Conservation (phyloP, 2,329 filamentous ascomycete species). For the Dothistroma septosporum region DNA sequence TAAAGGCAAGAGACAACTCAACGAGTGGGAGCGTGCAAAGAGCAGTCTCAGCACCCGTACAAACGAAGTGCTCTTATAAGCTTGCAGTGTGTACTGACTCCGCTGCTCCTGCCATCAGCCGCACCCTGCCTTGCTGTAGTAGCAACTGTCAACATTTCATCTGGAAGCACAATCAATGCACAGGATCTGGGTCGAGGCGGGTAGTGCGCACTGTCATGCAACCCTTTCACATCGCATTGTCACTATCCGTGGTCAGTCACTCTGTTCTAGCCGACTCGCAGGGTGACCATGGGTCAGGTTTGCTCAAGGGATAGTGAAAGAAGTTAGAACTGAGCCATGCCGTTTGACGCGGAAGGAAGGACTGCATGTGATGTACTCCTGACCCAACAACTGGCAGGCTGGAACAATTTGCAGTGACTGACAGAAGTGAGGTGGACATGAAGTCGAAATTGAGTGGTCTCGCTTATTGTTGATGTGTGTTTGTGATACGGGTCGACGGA, state of each 20-base stretch:
- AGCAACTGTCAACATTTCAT: not conserved
- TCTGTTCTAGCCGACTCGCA: not conserved
- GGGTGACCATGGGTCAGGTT: not conserved
- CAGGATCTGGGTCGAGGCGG: not conserved
- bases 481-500: slow-evolving; percentile 4
- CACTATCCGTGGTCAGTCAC: slow-evolving; percentile 1
- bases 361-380: slow-evolving; percentile 1
- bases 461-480: slow-evolving; percentile 1
- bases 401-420: not conserved
- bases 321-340: slow-evolving; percentile 9
- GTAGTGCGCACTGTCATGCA: not conserved
- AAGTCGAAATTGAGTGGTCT: not conserved
- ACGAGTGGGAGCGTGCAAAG: slow-evolving; percentile 8
- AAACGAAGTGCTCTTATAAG: slow-evolving; percentile 9
- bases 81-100: not conserved
- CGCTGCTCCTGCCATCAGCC: not conserved
- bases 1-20: slow-evolving; percentile 6
- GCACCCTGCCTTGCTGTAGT: slow-evolving; percentile 1
- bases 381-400: not conserved
- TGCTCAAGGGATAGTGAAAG: slow-evolving; percentile 13
- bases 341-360: slow-evolving; percentile 7
- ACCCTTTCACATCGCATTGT: slow-evolving; percentile 4
- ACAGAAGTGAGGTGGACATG: not conserved
- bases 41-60: not conserved
- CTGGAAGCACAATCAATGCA: slow-evolving; percentile 6